These are phyloP conservation scores for Oryza nivara DNA, from an alignment of 176 grass and related monocot species.

Conservation along the genomic window DNA sequence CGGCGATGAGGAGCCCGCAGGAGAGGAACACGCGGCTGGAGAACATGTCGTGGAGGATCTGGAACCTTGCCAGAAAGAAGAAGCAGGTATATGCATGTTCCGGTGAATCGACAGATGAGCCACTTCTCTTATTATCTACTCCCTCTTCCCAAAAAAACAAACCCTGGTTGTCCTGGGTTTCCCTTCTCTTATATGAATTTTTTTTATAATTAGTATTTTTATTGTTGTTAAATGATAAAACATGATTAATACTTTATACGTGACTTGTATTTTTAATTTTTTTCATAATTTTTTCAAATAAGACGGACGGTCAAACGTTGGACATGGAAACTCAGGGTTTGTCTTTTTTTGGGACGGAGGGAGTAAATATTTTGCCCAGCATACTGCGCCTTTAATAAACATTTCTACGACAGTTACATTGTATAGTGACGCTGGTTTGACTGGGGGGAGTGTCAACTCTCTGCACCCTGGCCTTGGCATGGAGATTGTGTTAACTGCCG, in stretches of 20 bases:
- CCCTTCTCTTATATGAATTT: too few relatives aligned
- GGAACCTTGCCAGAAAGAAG: constrained; percentile 90
- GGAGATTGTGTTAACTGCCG: background rate
- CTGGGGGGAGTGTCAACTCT: background rate
- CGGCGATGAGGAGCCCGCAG: constrained; percentile 66
- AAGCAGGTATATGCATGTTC: constrained; percentile 59
- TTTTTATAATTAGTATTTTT: too few relatives aligned
- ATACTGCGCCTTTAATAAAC: background rate
- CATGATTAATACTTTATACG: too few relatives aligned
- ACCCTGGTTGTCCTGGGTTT: too few relatives aligned
- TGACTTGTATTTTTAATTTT: too few relatives aligned
- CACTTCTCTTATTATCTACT: background rate
- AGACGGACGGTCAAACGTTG: too few relatives aligned
- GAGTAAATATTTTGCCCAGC: background rate
- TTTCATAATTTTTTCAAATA: too few relatives aligned
- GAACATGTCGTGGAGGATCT: constrained; percentile 93
- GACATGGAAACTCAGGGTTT: too few relatives aligned
- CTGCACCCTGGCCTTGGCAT: background rate
- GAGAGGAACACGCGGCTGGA: constrained; percentile 73
- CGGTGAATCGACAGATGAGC: background rate
- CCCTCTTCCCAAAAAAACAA: too few relatives aligned
- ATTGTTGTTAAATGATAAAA: too few relatives aligned
- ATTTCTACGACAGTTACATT: background rate
- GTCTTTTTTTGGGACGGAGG: too few relatives aligned
- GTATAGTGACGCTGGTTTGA: background rate